These are phyloP conservation scores for Cystobasidium pallidum DNA, from an alignment of 1,284 basidiomycete genomes.

Conservation along the genomic window DNA sequence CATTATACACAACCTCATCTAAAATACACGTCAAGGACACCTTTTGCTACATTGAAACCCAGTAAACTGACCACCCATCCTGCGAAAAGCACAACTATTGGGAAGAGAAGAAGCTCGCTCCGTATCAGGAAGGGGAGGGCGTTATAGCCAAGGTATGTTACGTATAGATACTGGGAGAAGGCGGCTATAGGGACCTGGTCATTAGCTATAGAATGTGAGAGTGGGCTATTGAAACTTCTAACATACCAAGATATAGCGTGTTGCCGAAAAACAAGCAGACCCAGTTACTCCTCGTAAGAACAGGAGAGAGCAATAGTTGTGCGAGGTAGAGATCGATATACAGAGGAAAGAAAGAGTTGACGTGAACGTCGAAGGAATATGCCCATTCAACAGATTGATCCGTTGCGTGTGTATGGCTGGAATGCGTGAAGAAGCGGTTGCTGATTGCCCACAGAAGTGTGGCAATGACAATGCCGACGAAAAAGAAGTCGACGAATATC, in stretches of 20 bases:
- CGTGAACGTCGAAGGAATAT: constrained; percentile 92
- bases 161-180: constrained; percentile 84
- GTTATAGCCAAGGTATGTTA: constrained; percentile 83
- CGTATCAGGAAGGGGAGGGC: constrained; percentile 89
- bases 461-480: constrained; percentile 72
- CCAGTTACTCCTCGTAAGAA: constrained; percentile 83
- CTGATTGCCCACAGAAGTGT: constrained; percentile 69
- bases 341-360: constrained; percentile 90
- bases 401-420: constrained; percentile 54
- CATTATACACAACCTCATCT: constrained; percentile 54
- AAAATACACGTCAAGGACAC: constrained; percentile 77
- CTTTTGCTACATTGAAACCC: constrained; percentile 83
- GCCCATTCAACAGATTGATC: constrained; percentile 61
- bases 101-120: constrained; percentile 80
- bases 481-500: constrained; percentile 82
- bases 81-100: constrained; percentile 78
- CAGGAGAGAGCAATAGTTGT: constrained; percentile 78
- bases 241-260: constrained; percentile 55
- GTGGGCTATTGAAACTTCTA: too few species aligned
- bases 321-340: constrained; percentile 84
- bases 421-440: constrained; percentile 54
- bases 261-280: constrained; percentile 90
- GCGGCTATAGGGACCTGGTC: too few species aligned
- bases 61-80: constrained; percentile 78
- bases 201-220: too few species aligned